A percentile compares a stretch with the other conserved stretches of the same genome.
phyloP scores from a whole-genome alignment of 305 asterid species.

The Stenogyne calaminthoides region DNA sequence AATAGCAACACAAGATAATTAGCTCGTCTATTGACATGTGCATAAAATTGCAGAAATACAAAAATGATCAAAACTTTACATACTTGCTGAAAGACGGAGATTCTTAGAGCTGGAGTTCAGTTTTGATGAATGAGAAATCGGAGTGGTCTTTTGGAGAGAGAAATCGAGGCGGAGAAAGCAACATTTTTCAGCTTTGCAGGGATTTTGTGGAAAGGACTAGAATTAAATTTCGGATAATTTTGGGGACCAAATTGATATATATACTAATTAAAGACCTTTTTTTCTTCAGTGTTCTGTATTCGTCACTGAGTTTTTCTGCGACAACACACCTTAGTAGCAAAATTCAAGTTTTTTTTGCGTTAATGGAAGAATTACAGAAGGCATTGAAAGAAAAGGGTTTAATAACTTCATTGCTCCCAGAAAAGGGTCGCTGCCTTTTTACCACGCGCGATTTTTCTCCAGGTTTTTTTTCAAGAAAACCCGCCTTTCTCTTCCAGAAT shows the following conservation, averaged over 20 bases:
- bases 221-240: background rate
- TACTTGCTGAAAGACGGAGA: constrained; percentile 29
- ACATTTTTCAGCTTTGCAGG: constrained; percentile 20
- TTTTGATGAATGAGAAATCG: constrained; percentile 31
- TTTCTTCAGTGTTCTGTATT: background rate
- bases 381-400: constrained; percentile 44
- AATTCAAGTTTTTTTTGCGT: constrained; percentile 4
- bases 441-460: constrained; percentile 70
- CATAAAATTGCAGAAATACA: background rate
- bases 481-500: background rate
- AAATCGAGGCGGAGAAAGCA: constrained; percentile 45
- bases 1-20: background rate
- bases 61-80: background rate
- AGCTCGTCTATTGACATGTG: background rate
- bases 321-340: background rate
- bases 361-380: constrained; percentile 68
- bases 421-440: constrained; percentile 85
- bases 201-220: background rate
- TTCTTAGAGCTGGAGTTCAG: constrained; percentile 16
- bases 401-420: constrained; percentile 49
- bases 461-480: constrained; percentile 45
- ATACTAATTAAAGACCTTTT: background rate
- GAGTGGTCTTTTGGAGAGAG: constrained; percentile 31
- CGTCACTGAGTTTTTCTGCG: background rate
- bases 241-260: constrained; percentile 15